A percentile compares a stretch with the other conserved stretches of the same genome.
These are phyloP conservation scores for Quillaja saponaria DNA, from an alignment of 306 rosid genomes.

Conservation along the genomic window DNA sequence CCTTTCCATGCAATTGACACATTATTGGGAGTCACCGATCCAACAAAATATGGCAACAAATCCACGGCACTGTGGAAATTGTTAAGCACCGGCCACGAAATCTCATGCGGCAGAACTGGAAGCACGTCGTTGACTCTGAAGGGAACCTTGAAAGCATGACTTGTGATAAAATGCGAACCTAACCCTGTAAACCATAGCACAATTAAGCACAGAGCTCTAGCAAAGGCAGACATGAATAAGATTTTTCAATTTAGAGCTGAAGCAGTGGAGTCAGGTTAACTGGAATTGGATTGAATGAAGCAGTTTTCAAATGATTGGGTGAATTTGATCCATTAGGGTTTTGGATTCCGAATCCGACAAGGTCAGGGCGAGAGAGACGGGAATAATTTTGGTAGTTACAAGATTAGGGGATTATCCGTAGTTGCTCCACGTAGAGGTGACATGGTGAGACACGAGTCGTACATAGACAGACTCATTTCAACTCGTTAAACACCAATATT, in stretches of 20 bases:
- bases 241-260: background rate
- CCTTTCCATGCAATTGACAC: slow-evolving; percentile 72
- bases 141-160: slow-evolving; percentile 62
- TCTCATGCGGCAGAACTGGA: slow-evolving; percentile 78
- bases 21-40: slow-evolving; percentile 71
- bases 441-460: no score
- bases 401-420: background rate
- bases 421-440: slow-evolving; percentile 6
- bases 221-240: slow-evolving; percentile 31
- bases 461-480: no score
- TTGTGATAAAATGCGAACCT: slow-evolving; percentile 23
- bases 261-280: background rate
- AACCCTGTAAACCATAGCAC: slow-evolving; percentile 41
- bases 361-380: background rate
- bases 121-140: slow-evolving; percentile 73
- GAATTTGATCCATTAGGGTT: slow-evolving; percentile 32
- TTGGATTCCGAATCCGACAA: slow-evolving; percentile 14
- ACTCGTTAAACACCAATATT: no score
- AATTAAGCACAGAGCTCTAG: background rate
- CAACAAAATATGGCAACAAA: slow-evolving; percentile 83
- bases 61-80: slow-evolving; percentile 86
- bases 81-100: slow-evolving; percentile 95
- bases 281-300: background rate
- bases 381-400: background rate
- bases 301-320: background rate